Evolutionary conservation across 1,284 basidiomycete genomes (phyloP).

Genomic region (Marasmius oreades): DNA sequence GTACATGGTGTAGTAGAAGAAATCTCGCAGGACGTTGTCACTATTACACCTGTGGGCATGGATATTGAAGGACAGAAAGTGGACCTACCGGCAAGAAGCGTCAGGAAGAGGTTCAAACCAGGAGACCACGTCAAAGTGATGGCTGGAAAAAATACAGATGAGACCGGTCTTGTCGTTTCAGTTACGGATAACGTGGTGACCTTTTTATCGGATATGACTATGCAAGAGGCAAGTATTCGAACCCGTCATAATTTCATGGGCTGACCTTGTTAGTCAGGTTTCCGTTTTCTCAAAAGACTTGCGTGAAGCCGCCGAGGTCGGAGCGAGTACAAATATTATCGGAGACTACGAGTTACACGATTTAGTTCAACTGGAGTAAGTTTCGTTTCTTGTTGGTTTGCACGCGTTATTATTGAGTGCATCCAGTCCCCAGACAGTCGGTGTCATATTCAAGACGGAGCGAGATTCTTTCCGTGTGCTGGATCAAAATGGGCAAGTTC

Average conservation of each 20-base stretch:
- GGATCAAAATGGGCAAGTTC: constrained; percentile 90
- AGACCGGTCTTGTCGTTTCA: constrained; percentile 94
- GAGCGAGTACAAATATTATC: constrained; percentile 83
- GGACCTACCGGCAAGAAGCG: constrained; percentile 85
- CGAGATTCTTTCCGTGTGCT: constrained; percentile 93
- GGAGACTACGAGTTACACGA: constrained; percentile 97
- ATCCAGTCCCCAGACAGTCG: constrained; percentile 82
- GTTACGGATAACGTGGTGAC: constrained; percentile 91
- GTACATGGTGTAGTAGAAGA: constrained; percentile 91
- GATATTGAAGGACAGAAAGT: constrained; percentile 84
- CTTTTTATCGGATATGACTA: constrained; percentile 95
- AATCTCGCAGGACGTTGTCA: constrained; percentile 85
- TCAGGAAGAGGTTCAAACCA: constrained; percentile 92
- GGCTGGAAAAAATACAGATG: constrained; percentile 90
- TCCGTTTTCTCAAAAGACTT: constrained; percentile 98
- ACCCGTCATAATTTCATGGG: constrained; percentile 6
- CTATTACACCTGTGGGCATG: constrained; percentile 77
- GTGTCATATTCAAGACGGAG: constrained; percentile 98
- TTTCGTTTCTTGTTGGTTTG: constrained; percentile 16
- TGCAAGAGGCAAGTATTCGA: constrained; percentile 71
- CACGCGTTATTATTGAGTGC: constrained; percentile 9
- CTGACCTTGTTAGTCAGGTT: constrained; percentile 47
- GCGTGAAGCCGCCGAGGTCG: constrained; percentile 95
- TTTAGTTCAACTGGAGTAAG: constrained; percentile 93
- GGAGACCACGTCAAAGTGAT: constrained; percentile 99